Percentiles rank a stretch among this genome's conserved stretches.
These are phyloP conservation scores for Aspergillus heteromorphus DNA, from an alignment of 495 filamentous ascomycete genomes.

Conservation along the genomic window DNA sequence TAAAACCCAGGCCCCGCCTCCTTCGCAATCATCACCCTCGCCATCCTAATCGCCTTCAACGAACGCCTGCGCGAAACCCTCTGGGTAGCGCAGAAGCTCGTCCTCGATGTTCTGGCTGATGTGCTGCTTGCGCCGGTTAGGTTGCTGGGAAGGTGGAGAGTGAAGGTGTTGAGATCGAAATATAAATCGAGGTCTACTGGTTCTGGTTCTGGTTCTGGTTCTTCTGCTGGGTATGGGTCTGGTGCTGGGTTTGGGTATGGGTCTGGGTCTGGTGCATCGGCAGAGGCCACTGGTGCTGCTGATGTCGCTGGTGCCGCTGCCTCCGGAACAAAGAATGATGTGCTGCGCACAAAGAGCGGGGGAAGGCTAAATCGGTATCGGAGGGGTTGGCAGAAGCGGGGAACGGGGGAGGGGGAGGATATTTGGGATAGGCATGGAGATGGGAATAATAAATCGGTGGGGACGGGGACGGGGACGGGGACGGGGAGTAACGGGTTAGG, in stretches of 20 bases:
- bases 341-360: conserved; percentile 13
- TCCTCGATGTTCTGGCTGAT: conserved; percentile 18
- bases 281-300: too few relatives aligned
- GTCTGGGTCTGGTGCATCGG: too few relatives aligned
- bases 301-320: too few relatives aligned
- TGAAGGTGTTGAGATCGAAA: too few relatives aligned
- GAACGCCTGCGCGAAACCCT: conserved; percentile 29
- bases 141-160: too few relatives aligned
- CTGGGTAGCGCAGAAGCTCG: conserved; percentile 23
- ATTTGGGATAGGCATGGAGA: conserved; percentile 32
- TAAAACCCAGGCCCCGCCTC: conserved; percentile 28
- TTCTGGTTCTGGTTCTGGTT: too few relatives aligned
- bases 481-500: too few relatives aligned
- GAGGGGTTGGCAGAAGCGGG: conserved; percentile 14
- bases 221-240: too few relatives aligned
- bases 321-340: conserved; percentile 15
- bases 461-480: too few relatives aligned
- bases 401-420: conserved; percentile 31
- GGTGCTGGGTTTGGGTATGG: too few relatives aligned
- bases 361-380: conserved; percentile 27
- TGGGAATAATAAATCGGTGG: too few relatives aligned
- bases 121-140: conserved; percentile 18
- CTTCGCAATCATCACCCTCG: conserved; percentile 37
- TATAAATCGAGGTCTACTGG: too few relatives aligned
- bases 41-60: conserved; percentile 41